Conservation (phyloP, 176 grass and related monocot genomes). For the Aegilops tauschii region DNA sequence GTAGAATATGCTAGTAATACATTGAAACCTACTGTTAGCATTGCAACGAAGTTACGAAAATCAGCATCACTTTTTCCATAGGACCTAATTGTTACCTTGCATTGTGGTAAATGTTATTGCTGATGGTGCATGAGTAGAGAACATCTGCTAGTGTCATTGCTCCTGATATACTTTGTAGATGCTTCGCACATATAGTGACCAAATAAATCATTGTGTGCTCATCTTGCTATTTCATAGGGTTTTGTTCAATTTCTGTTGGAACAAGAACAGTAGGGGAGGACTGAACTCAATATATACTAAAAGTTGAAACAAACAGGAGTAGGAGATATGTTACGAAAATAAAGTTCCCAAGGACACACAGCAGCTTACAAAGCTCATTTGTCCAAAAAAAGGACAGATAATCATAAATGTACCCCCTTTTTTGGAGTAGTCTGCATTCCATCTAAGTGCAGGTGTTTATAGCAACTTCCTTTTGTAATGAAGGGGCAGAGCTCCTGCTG, state of each 20-base stretch:
- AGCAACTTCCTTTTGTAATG: too few relatives aligned
- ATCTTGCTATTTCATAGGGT: background rate
- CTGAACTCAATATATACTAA: background rate
- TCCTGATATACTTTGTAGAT: background rate
- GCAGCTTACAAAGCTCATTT: background rate
- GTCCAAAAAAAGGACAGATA: background rate
- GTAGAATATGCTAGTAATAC: too few relatives aligned
- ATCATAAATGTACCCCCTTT: background rate
- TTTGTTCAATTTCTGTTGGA: background rate
- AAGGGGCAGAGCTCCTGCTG: too few relatives aligned
- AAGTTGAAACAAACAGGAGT: background rate
- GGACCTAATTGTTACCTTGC: background rate
- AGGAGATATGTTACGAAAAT: background rate
- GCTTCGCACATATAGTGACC: background rate
- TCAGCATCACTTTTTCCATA: background rate
- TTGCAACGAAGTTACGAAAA: background rate
- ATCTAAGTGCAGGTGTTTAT: too few relatives aligned
- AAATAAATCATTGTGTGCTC: background rate
- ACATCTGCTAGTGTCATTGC: background rate
- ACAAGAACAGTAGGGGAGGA: background rate
- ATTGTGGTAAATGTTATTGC: background rate
- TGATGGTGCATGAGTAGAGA: background rate
- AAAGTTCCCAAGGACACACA: background rate
- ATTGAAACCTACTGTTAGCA: too few relatives aligned
- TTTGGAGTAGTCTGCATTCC: background rate